phyloP scores from a whole-genome alignment of 1,139 yeast species.

The Yamadazyma aaseri region DNA sequence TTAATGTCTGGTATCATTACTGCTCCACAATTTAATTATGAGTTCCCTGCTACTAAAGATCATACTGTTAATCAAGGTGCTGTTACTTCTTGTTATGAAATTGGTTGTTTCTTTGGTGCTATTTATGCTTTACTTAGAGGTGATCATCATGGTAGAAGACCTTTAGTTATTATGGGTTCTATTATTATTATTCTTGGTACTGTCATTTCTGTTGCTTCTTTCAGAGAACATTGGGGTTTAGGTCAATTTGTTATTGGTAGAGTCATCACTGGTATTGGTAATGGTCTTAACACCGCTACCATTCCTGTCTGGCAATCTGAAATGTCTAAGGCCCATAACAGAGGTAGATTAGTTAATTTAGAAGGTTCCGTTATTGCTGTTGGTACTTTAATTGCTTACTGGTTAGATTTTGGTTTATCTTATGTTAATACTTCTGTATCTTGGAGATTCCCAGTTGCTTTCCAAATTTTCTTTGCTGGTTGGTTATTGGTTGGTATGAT shows the following conservation, averaged over 20 bases:
- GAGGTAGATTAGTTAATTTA: constrained; percentile 59
- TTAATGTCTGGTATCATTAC: constrained; percentile 71
- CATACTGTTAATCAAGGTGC: constrained; percentile 59
- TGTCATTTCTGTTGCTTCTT: constrained; percentile 41
- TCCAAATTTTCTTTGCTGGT: constrained; percentile 23
- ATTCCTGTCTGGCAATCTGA: constrained; percentile 44
- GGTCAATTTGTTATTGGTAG: constrained; percentile 49
- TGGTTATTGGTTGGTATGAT: constrained; percentile 17
- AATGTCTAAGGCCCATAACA: constrained; percentile 28
- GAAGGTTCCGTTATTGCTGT: constrained; percentile 69
- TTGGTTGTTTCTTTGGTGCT: constrained; percentile 78
- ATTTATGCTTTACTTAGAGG: constrained; percentile 31
- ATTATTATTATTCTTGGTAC: constrained; percentile 44
- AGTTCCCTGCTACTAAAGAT: constrained; percentile 52
- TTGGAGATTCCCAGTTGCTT: constrained; percentile 28
- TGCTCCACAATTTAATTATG: constrained; percentile 53
- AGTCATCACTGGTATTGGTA: constrained; percentile 46
- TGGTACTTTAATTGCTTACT: constrained; percentile 27
- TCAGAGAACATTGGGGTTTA: constrained; percentile 56
- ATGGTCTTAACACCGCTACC: constrained; percentile 31
- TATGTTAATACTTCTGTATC: constrained; percentile 41
- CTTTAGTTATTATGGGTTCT: constrained; percentile 38
- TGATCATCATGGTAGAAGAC: constrained; percentile 50
- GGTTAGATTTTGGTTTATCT: constrained; percentile 61
- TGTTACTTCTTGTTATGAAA: constrained; percentile 68